Conservation (phyloP, 805 yeast species). For the Metschnikowia orientalis region DNA sequence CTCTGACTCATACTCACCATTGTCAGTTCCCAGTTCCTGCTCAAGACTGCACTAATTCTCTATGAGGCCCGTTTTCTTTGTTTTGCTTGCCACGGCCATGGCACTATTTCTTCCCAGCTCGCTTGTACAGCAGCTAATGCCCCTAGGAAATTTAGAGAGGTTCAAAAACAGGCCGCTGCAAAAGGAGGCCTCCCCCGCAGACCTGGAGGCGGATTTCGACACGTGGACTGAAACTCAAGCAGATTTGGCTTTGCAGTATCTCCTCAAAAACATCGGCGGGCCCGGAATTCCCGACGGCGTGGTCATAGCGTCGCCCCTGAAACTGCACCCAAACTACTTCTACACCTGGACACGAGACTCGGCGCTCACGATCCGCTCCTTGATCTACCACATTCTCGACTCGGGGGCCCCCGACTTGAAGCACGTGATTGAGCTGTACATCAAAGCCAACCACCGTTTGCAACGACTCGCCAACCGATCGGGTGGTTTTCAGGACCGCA, state of each 20-base stretch:
- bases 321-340: constrained; percentile 66
- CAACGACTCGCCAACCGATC: constrained; percentile 69
- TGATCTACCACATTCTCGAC: constrained; percentile 55
- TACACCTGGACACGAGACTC: constrained; percentile 91
- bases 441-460: constrained; percentile 51
- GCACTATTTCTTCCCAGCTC: background rate
- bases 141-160: no score
- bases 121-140: no score
- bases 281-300: constrained; percentile 55
- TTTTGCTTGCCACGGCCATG: background rate
- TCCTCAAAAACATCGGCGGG: constrained; percentile 57
- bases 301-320: constrained; percentile 83
- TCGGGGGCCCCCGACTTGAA: constrained; percentile 12
- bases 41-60: no score
- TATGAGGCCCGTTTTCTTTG: no score
- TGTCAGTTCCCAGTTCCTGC: no score
- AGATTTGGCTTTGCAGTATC: constrained; percentile 39
- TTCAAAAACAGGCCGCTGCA: no score
- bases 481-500: constrained; percentile 51
- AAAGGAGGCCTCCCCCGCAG: no score
- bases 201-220: constrained; percentile 6
- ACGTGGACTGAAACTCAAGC: constrained; percentile 47
- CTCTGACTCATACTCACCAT: no score
- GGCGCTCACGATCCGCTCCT: constrained; percentile 69
- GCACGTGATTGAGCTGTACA: constrained; percentile 51